A percentile compares a stretch with the other conserved stretches of the same genome.
These are phyloP conservation scores for Sungouiella thailandica DNA, from an alignment of 805 yeast species.

Conservation along the genomic window DNA sequence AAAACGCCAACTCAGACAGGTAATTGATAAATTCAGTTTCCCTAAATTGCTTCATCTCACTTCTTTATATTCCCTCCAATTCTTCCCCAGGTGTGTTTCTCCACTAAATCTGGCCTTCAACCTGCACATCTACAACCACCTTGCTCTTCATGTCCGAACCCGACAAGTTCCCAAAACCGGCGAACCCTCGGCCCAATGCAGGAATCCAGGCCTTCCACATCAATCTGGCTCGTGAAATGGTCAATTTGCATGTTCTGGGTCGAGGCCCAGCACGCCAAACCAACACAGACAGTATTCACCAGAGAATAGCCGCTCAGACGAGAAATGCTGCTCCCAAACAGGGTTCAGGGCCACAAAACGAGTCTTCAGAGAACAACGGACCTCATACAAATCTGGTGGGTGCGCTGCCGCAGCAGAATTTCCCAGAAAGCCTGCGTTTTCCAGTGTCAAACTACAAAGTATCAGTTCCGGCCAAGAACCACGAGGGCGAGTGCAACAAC, in stretches of 20 bases:
- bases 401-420: constrained; percentile 15
- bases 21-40: too few species aligned
- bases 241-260: constrained; percentile 42
- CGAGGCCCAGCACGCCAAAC: constrained; percentile 20
- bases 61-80: too few species aligned
- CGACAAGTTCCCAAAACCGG: constrained; percentile 1
- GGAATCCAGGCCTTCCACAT: constrained; percentile 56
- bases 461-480: constrained; percentile 41
- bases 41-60: too few species aligned
- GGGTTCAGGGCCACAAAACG: too few species aligned
- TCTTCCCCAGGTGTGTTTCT: too few species aligned
- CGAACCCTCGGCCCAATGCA: neutral
- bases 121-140: too few species aligned
- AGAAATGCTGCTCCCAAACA: too few species aligned
- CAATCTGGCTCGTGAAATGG: constrained; percentile 62
- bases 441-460: constrained; percentile 8
- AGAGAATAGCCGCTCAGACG: neutral
- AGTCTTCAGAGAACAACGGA: constrained; percentile 17
- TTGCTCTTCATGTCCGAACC: neutral
- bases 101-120: too few species aligned
- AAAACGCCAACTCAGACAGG: too few species aligned
- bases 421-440: constrained; percentile 7
- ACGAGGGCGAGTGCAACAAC: constrained; percentile 31
- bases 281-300: constrained; percentile 8
- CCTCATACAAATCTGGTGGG: constrained; percentile 12